Conservation (phyloP, 2,329 filamentous ascomycete species). For the Gremmenia infestans region DNA sequence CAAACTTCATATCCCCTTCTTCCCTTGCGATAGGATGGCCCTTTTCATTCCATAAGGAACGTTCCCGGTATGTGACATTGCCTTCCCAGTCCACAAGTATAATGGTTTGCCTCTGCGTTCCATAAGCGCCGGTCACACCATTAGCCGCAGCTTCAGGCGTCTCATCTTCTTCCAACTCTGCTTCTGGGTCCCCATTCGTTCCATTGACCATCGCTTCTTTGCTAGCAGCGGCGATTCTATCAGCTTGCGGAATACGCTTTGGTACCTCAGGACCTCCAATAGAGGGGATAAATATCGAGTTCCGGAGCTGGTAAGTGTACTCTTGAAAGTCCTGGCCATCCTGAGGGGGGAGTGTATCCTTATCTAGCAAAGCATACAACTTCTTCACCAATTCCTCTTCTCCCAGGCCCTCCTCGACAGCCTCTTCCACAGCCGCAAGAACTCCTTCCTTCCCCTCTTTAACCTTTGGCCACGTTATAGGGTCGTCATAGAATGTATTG, state of each 20-base stretch:
- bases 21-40: slow-evolving; percentile 51
- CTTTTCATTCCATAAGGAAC: slow-evolving; percentile 54
- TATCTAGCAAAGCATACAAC: slow-evolving; percentile 52
- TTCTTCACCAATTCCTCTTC: slow-evolving; percentile 46
- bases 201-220: not conserved
- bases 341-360: slow-evolving; percentile 46
- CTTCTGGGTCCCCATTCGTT: slow-evolving; percentile 30
- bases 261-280: slow-evolving; percentile 41
- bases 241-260: slow-evolving; percentile 37
- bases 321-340: slow-evolving; percentile 43
- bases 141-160: slow-evolving; percentile 37
- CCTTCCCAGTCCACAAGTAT: slow-evolving; percentile 59
- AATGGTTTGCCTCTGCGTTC: slow-evolving; percentile 60
- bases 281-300: slow-evolving; percentile 57
- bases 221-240: slow-evolving; percentile 31
- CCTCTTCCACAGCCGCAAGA: slow-evolving; percentile 37
- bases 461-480: slow-evolving; percentile 57
- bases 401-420: slow-evolving; percentile 33
- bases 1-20: slow-evolving; percentile 50
- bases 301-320: slow-evolving; percentile 47
- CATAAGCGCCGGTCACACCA: slow-evolving; percentile 57
- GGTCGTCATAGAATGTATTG: slow-evolving; percentile 54
- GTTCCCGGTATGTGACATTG: slow-evolving; percentile 54
- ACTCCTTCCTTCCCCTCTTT: slow-evolving; percentile 38
- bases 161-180: slow-evolving; percentile 27